Evolutionary conservation across 257 asterid species (phyloP), one percentile per base, ranked within the genome.

Genomic region (Plantago elongata): DNA sequence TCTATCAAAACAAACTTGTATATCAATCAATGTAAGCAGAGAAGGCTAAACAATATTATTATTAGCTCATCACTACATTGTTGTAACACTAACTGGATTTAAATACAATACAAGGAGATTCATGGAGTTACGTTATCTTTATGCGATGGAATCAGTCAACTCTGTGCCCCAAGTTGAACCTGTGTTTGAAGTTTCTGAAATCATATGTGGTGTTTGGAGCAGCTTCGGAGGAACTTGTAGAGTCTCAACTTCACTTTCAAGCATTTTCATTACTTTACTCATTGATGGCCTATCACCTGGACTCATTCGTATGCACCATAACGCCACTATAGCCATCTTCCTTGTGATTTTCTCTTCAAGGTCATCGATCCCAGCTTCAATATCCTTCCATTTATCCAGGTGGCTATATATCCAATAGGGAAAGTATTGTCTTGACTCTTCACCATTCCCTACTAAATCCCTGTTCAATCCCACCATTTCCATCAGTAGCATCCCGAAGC

Each of bases 201-300:
- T 34, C 40, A 34, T 34, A 0, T 34, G 40, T 34, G 40, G 40
- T 34, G 8, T 7, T 34, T 3, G 40, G 40, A 34, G 40, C 5
- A 71, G 74, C 51, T 27, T 51, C 0, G 69, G 66, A 43, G 80
- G 80, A 38, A 75, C 71, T 46, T 52, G 37, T 12, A 75, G 10
- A 49, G 7, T 22, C n/a, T 60, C 73, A 5, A 12, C 59, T 18
- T 61, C 75, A 13, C 67, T 45, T 68, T 76, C 78, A 14, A 72
- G 72, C 81, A 68, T 76, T 51, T 72, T 74, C 9, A 65, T 14
- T 8, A 61, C 69, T 61, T 46, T 64, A 55, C 59, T 54, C 76
- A 75, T 75, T 1, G 80, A 50, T 6, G 80, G 80, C 3, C 77
- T 74, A 70, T 71, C 69, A 14, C 1, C 14, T 1, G 74, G 72